A percentile compares a stretch with the other conserved stretches of the same genome.
These are phyloP conservation scores for Ceriops zippeliana DNA, from an alignment of 345 rosid genomes.

Conservation along the genomic window DNA sequence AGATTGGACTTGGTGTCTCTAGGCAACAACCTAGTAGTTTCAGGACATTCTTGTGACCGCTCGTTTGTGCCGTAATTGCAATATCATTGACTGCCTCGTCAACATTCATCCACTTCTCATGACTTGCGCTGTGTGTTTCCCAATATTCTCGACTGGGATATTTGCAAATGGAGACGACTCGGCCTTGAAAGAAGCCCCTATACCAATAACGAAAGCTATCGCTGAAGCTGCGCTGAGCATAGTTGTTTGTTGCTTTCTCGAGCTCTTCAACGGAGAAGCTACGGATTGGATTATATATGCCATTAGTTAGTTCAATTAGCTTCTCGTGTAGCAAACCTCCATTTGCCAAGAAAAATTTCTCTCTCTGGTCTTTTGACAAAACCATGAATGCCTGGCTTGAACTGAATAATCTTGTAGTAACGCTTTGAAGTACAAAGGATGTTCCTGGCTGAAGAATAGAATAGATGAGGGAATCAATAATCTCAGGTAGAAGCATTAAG, in stretches of 20 bases:
- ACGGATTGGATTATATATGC: conserved; percentile 12
- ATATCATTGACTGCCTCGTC: background rate
- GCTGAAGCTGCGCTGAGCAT: background rate
- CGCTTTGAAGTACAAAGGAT: no score
- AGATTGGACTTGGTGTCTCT: conserved; percentile 4
- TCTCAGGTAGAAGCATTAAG: no score
- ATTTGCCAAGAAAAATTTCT: background rate
- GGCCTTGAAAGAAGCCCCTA: conserved; percentile 1
- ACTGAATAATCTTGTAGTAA: no score
- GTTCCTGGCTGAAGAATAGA: no score
- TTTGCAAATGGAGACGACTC: background rate
- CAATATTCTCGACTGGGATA: no score
- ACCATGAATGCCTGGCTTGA: no score
- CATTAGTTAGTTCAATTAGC: background rate
- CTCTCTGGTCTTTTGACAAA: background rate
- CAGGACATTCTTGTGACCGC: conserved; percentile 1
- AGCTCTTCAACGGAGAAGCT: conserved; percentile 17
- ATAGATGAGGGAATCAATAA: no score
- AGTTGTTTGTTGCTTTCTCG: conserved; percentile 13
- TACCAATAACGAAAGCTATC: background rate
- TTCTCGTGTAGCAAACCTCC: background rate
- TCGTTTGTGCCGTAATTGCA: conserved; percentile 3
- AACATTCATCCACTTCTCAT: background rate
- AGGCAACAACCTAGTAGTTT: conserved; percentile 10
- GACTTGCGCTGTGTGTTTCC: no score